These are phyloP conservation scores for Dactylis glomerata DNA, from an alignment of 176 grass and related monocot genomes.

Conservation along the genomic window DNA sequence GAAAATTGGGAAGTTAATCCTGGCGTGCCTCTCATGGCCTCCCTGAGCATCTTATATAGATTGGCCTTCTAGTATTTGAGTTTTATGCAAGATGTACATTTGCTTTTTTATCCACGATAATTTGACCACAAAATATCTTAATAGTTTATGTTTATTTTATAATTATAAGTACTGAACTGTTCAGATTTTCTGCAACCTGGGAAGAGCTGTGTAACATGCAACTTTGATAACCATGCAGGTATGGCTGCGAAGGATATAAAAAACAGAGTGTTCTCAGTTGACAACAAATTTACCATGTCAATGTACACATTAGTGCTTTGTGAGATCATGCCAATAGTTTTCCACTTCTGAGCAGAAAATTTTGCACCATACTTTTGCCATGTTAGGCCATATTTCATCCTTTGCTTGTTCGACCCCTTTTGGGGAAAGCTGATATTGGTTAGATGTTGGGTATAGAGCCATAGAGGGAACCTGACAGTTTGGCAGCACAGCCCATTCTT, in stretches of 20 bases:
- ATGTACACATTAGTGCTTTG: neutral
- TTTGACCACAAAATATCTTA: neutral
- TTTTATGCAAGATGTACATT: neutral
- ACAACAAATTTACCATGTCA: neutral
- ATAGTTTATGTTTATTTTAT: neutral
- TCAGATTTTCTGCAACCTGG: neutral
- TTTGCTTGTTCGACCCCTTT: slow-evolving; percentile 5
- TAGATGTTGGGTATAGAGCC: slow-evolving; percentile 36
- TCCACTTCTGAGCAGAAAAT: neutral
- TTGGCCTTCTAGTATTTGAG: neutral
- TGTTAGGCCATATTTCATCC: slow-evolving; percentile 8
- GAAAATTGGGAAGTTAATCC: neutral
- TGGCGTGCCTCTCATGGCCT: neutral
- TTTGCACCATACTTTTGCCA: slow-evolving; percentile 23
- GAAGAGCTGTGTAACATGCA: neutral
- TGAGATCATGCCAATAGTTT: slow-evolving; percentile 1
- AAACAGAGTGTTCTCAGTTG: neutral
- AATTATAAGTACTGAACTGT: neutral
- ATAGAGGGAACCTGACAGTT: slow-evolving; percentile 30
- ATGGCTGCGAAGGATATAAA: neutral
- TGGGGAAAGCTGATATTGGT: slow-evolving; percentile 23
- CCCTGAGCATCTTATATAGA: neutral
- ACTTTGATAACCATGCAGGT: slow-evolving; percentile 25
- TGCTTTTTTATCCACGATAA: neutral
- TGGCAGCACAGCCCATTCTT: slow-evolving; percentile 36